Percentiles rank a stretch among this genome's conserved stretches.
Conservation (phyloP, 2,329 filamentous ascomycete species). For the Meredithiella fracta region DNA sequence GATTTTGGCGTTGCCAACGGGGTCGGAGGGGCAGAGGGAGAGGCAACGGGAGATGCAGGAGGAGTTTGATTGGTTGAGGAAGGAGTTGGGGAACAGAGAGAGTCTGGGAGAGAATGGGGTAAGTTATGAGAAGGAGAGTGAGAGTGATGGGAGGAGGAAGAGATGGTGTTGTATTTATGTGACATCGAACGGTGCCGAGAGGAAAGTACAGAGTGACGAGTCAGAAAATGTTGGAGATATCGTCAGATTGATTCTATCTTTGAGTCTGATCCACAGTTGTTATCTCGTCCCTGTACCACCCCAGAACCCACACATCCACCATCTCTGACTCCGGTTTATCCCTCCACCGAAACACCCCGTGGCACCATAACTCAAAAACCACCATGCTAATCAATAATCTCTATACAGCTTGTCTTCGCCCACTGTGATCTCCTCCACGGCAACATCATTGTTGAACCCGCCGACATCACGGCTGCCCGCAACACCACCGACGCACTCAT, state of each 20-base stretch:
- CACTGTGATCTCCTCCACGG: slow-evolving; percentile 94
- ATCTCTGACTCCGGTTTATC: too few relatives aligned
- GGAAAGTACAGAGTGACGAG: too few relatives aligned
- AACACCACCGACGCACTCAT: slow-evolving; percentile 22
- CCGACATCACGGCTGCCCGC: slow-evolving; percentile 15
- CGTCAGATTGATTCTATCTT: too few relatives aligned
- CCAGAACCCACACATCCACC: too few relatives aligned
- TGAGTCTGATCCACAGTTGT: too few relatives aligned
- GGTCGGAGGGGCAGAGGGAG: slow-evolving; percentile 50
- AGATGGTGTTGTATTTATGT: not conserved
- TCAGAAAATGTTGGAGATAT: too few relatives aligned
- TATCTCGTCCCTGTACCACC: too few relatives aligned
- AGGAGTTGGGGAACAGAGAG: slow-evolving; percentile 56
- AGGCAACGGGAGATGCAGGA: slow-evolving; percentile 53
- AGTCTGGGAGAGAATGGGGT: slow-evolving; percentile 63
- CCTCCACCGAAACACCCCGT: too few relatives aligned
- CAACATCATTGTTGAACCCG: slow-evolving; percentile 74
- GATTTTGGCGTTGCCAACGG: slow-evolving; percentile 68
- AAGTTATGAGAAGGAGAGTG: slow-evolving; percentile 21
- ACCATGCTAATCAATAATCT: slow-evolving; percentile 2
- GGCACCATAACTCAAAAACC: too few relatives aligned
- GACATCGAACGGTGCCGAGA: too few relatives aligned
- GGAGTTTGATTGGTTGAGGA: slow-evolving; percentile 56
- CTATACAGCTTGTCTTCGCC: slow-evolving; percentile 61
- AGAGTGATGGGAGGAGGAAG: not conserved